phyloP scores from a whole-genome alignment of 768 basidiomycete species.

The Boletus pseudo-olivaceus region DNA sequence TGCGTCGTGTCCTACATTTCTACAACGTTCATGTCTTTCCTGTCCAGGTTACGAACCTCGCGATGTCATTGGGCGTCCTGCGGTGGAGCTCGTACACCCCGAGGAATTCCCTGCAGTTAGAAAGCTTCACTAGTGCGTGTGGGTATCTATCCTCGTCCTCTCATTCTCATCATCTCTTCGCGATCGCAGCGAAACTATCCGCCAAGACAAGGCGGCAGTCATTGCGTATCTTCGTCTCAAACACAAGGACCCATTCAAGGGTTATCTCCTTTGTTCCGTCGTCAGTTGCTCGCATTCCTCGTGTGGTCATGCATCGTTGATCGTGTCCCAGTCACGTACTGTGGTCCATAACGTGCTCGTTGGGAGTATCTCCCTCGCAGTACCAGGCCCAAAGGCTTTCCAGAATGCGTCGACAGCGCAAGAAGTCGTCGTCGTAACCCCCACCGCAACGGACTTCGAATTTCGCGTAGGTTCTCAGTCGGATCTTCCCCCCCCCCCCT shows the following conservation, averaged over 20 bases:
- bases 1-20: background rate
- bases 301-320: background rate
- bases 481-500: conserved; percentile 6
- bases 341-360: conserved; percentile 72
- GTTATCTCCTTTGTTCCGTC: conserved; percentile 70
- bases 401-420: conserved; percentile 82
- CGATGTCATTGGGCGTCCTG: conserved; percentile 66
- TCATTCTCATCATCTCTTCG: background rate
- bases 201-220: conserved; percentile 74
- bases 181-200: conserved; percentile 61
- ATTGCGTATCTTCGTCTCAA: conserved; percentile 74
- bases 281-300: conserved; percentile 41
- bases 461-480: conserved; percentile 41
- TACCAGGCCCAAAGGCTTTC: conserved; percentile 68
- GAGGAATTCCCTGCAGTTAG: conserved; percentile 70
- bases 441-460: conserved; percentile 50
- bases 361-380: conserved; percentile 76
- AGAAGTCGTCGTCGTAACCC: conserved; percentile 73
- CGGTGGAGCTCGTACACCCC: conserved; percentile 75
- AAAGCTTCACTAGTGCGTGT: conserved; percentile 60
- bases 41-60: conserved; percentile 67
- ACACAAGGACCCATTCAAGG: conserved; percentile 76
- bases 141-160: background rate
- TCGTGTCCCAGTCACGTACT: conserved; percentile 47
- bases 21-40: background rate